Evolutionary conservation across 2,329 filamentous ascomycete genomes (phyloP).

Genomic region (Fusarium newnesense): DNA sequence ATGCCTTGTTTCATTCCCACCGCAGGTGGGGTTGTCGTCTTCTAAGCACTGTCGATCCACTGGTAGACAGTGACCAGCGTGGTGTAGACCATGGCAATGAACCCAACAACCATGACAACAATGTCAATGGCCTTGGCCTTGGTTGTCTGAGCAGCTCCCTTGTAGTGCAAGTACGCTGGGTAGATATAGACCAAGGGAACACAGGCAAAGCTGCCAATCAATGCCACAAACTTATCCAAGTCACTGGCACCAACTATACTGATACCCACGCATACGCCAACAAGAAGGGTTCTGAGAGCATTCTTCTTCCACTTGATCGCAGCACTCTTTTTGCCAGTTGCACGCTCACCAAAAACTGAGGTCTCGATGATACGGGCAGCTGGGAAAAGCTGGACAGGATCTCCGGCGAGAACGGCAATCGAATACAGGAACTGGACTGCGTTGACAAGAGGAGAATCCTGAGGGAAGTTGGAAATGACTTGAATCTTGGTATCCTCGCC

Average conservation of each 20-base stretch:
- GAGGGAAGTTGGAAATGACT: conserved; percentile 80
- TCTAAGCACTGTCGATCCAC: conserved; percentile 46
- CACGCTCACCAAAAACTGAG: conserved; percentile 72
- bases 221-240: conserved; percentile 78
- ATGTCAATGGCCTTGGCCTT: conserved; percentile 69
- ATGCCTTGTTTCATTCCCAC: background rate
- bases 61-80: conserved; percentile 66
- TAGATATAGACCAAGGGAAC: conserved; percentile 83
- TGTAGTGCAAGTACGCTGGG: conserved; percentile 76
- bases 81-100: conserved; percentile 77
- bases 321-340: conserved; percentile 70
- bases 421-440: conserved; percentile 80
- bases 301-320: conserved; percentile 84
- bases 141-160: conserved; percentile 68
- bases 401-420: conserved; percentile 76
- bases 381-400: conserved; percentile 80
- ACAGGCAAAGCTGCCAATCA: conserved; percentile 79
- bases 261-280: conserved; percentile 68
- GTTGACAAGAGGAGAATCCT: conserved; percentile 77
- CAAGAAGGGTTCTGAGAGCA: conserved; percentile 66
- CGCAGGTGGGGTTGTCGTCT: background rate
- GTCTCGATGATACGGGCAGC: conserved; percentile 77
- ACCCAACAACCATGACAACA: conserved; percentile 69
- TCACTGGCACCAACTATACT: conserved; percentile 73
- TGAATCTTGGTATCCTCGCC: conserved; percentile 75